Evolutionary conservation across 2,329 filamentous ascomycete species (phyloP).

Genomic region (Ceratocystis cacaofunesta): DNA sequence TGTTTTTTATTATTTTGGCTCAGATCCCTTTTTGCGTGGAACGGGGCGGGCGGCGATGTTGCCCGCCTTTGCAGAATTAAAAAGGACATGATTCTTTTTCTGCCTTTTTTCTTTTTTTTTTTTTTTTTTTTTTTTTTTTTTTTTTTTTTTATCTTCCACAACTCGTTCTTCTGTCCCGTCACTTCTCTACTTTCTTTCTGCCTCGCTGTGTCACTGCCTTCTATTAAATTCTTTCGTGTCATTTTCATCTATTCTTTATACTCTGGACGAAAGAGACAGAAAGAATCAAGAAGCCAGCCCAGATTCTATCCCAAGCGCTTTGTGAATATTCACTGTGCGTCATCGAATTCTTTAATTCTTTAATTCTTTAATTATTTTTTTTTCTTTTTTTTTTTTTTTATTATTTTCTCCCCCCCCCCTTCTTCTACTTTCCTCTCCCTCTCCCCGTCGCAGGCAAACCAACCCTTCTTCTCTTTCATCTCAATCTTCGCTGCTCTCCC

Average conservation of each 20-base stretch:
- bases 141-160: background rate
- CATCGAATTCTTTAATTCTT: background rate
- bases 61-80: too few species aligned
- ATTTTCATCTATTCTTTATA: too few species aligned
- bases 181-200: background rate
- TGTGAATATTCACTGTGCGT: background rate
- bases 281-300: background rate
- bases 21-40: too few species aligned
- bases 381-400: background rate
- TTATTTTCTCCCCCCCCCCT: background rate
- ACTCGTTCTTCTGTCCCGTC: too few species aligned
- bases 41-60: too few species aligned
- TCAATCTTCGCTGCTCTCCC: background rate
- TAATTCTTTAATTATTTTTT: background rate
- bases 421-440: background rate
- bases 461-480: background rate
- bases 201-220: background rate
- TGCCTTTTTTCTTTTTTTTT: background rate
- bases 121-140: background rate
- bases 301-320: background rate
- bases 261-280: background rate
- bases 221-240: background rate
- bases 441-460: too few species aligned
- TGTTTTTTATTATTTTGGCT: too few species aligned
- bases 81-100: too few species aligned